Conservation (phyloP, 495 filamentous ascomycete species). For the Penicillium malachiteum region DNA sequence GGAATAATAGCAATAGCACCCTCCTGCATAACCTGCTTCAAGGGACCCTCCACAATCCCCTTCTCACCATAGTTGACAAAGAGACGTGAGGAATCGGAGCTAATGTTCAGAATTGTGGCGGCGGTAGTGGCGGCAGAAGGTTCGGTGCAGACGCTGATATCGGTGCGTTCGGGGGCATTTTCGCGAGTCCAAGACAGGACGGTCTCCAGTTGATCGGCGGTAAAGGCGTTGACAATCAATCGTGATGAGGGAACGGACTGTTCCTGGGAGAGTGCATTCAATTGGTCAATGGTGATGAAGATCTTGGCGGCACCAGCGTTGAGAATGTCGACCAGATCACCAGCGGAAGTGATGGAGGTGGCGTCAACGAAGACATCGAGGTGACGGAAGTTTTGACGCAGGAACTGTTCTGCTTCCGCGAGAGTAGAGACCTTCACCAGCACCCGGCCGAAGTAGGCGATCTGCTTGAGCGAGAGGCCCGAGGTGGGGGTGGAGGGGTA, state of each 20-base stretch:
- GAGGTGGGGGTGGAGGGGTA: slow-evolving; percentile 41
- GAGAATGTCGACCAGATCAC: slow-evolving; percentile 76
- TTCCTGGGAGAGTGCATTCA: slow-evolving; percentile 50
- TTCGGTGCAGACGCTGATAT: slow-evolving; percentile 52
- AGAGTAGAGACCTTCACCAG: slow-evolving; percentile 64
- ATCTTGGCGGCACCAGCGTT: slow-evolving; percentile 86
- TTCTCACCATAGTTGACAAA: slow-evolving; percentile 34
- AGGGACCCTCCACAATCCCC: slow-evolving; percentile 40
- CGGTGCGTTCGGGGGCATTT: slow-evolving; percentile 46
- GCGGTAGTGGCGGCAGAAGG: slow-evolving; percentile 51
- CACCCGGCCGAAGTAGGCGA: slow-evolving; percentile 76
- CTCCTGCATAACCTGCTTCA: slow-evolving; percentile 53
- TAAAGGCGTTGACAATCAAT: slow-evolving; percentile 49
- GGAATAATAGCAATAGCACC: slow-evolving; percentile 79
- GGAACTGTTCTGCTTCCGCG: slow-evolving; percentile 63
- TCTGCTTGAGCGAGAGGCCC: slow-evolving; percentile 64
- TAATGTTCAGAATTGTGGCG: slow-evolving; percentile 39
- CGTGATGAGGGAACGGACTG: slow-evolving; percentile 57
- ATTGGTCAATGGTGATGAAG: slow-evolving; percentile 71
- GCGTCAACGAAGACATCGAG: slow-evolving; percentile 76
- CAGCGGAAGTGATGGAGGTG: slow-evolving; percentile 60
- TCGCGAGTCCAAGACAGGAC: slow-evolving; percentile 42
- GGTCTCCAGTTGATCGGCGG: slow-evolving; percentile 34
- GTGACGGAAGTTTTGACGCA: slow-evolving; percentile 63
- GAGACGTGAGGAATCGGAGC: slow-evolving; percentile 37